Base-by-base conservation (phyloP, 768 basidiomycete species). In the Podaxis sp. region DNA sequence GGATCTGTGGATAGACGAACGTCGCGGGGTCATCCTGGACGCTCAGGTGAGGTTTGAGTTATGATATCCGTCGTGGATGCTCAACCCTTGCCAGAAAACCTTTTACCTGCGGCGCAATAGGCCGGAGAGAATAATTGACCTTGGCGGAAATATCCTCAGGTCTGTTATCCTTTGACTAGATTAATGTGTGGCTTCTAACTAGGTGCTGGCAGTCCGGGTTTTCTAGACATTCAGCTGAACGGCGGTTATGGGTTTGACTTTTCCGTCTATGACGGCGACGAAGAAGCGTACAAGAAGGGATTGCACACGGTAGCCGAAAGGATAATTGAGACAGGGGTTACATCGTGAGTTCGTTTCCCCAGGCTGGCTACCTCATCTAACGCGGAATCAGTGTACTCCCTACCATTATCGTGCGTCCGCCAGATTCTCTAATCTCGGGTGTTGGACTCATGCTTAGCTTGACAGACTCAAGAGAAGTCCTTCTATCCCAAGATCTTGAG, bases 241-340 rank as follows among this genome's bases (percentile, higher is more conserved):
- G 94, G 94, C 37, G 93, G 87, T 4, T 94, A 91, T 69, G 86
- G 88, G 32, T 90, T 93, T 68, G 91, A 93, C 71, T 93, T 94
- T 67, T 93, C 91, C 11, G 83, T 93, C 16, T 91, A 88, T 65
- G 86, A 90, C 37, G 84, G 82, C 27, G 80, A 88, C 67, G 88
- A 90, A 55, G 78, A 85, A 38, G 76, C 74, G 5, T 95, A 95
- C 72, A 75, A 78, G 25, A 66, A 80, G 23, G 91, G 91, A 18
- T 75, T 95, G 71, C 81, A 82, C 68, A 75, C 77, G 62, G 84
- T 94, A 36, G 88, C 91, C 5, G 84, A 85, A 72, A 82, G 84
- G 64, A 90, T 96, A 48, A 81, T 87, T 18, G 90, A 93, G 74
- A 94, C 92, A 0, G 94, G 94, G 10, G 90, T 93, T 3, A 96